phyloP scores from a whole-genome alignment of 108 stramenopile genomes.

The Conticribra weissflogii region DNA sequence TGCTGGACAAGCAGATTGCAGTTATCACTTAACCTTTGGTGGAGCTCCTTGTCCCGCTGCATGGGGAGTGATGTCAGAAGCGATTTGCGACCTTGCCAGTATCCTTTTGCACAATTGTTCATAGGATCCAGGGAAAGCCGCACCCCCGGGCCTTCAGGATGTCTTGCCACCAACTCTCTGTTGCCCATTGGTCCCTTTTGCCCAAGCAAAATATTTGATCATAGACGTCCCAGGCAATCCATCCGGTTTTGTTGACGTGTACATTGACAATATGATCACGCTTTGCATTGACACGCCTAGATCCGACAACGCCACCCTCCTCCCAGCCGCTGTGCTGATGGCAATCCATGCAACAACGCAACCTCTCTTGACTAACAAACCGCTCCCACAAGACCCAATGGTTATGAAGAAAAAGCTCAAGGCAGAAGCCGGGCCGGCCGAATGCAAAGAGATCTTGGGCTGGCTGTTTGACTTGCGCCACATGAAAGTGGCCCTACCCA shows the following conservation, averaged over 20 bases:
- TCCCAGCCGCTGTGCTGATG: background rate
- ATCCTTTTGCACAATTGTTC: background rate
- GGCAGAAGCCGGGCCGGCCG: too few relatives aligned
- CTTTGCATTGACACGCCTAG: background rate
- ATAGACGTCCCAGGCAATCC: constrained; percentile 21
- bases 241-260: constrained; percentile 13
- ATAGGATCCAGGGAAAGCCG: background rate
- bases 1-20: constrained; percentile 8
- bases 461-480: too few relatives aligned
- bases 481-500: too few relatives aligned
- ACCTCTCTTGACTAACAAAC: too few relatives aligned
- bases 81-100: too few relatives aligned
- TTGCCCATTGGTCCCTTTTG: too few relatives aligned
- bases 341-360: too few relatives aligned
- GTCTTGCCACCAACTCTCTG: too few relatives aligned
- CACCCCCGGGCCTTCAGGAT: background rate
- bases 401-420: too few relatives aligned
- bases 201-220: constrained; percentile 9
- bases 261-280: constrained; percentile 13
- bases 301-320: too few relatives aligned
- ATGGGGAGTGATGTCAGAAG: constrained; percentile 21
- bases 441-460: too few relatives aligned
- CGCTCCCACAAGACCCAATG: too few relatives aligned
- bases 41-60: constrained; percentile 23
- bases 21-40: constrained; percentile 27